Conservation (phyloP, 2,329 filamentous ascomycete genomes). For the Penicillium sp. region DNA sequence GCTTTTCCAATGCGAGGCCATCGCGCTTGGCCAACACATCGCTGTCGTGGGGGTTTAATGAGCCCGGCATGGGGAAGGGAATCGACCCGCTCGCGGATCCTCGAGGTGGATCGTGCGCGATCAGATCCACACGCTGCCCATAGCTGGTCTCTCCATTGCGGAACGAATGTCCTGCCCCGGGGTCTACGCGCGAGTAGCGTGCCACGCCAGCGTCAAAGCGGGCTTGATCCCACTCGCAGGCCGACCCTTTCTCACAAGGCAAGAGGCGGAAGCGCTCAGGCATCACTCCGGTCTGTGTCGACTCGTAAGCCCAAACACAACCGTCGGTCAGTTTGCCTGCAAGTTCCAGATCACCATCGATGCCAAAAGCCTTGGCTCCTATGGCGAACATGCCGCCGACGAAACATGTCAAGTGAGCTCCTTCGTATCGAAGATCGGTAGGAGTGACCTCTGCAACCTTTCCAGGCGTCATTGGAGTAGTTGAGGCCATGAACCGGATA, state of each 20-base stretch:
- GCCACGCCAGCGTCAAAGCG: slow-evolving; percentile 25
- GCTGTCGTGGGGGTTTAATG: slow-evolving; percentile 21
- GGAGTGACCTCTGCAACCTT: slow-evolving; percentile 14
- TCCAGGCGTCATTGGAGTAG: slow-evolving; percentile 22
- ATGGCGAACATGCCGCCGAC: slow-evolving; percentile 62
- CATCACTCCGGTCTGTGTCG: slow-evolving; percentile 59
- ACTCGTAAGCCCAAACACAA: slow-evolving; percentile 62
- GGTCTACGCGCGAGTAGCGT: slow-evolving; percentile 48
- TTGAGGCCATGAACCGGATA: slow-evolving; percentile 42
- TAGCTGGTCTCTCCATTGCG: slow-evolving; percentile 24
- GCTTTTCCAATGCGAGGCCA: slow-evolving; percentile 3
- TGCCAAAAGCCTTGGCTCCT: slow-evolving; percentile 56
- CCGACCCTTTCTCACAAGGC: slow-evolving; percentile 45
- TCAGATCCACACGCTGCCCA: slow-evolving; percentile 22
- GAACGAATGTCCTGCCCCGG: slow-evolving; percentile 29
- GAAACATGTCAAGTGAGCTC: slow-evolving; percentile 60
- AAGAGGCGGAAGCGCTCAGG: slow-evolving; percentile 56
- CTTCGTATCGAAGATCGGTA: slow-evolving; percentile 47
- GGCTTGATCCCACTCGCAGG: slow-evolving; percentile 54
- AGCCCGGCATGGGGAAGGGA: slow-evolving; percentile 24
- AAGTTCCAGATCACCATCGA: slow-evolving; percentile 54
- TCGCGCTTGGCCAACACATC: slow-evolving; percentile 18
- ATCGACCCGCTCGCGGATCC: slow-evolving; percentile 7
- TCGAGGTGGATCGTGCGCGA: slow-evolving; percentile 7
- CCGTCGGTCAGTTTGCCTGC: slow-evolving; percentile 58